Conservation (phyloP, 2,329 filamentous ascomycete genomes). For the Parafenestella ontariensis region DNA sequence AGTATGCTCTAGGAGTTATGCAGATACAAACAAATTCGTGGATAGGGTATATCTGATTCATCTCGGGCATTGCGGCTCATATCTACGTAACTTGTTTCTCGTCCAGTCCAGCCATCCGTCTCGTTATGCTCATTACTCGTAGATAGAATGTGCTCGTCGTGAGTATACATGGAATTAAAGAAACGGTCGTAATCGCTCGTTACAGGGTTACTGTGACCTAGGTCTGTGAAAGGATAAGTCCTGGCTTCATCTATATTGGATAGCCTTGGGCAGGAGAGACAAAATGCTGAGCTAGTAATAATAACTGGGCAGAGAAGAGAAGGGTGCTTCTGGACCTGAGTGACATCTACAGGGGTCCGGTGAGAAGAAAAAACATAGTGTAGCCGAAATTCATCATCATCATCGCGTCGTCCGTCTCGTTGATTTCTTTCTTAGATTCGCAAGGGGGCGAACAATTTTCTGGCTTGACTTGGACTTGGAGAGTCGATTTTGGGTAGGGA, state of each 20-base stretch:
- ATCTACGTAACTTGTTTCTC: neutral
- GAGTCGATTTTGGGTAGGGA: neutral
- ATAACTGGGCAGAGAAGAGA: neutral
- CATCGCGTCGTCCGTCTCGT: neutral
- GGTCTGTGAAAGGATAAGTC: neutral
- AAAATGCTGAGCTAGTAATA: neutral
- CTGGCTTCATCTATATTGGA: neutral
- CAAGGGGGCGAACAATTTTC: neutral
- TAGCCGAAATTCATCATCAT: neutral
- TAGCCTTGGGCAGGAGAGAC: neutral
- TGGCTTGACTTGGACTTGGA: constrained; percentile 1
- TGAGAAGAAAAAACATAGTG: neutral
- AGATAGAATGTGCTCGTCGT: neutral
- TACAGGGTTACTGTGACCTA: too few species aligned
- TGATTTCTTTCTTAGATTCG: neutral
- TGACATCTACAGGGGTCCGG: neutral
- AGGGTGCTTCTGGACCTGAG: neutral
- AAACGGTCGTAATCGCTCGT: too few species aligned
- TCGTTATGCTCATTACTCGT: neutral
- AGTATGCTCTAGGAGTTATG: too few species aligned
- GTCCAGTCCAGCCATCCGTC: neutral
- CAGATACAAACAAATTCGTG: too few species aligned
- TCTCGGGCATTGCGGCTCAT: too few species aligned
- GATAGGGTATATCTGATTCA: too few species aligned
- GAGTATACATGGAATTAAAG: too few species aligned